phyloP scores from a whole-genome alignment of 2,329 filamentous ascomycete genomes.

The Penicillium concentricum region DNA sequence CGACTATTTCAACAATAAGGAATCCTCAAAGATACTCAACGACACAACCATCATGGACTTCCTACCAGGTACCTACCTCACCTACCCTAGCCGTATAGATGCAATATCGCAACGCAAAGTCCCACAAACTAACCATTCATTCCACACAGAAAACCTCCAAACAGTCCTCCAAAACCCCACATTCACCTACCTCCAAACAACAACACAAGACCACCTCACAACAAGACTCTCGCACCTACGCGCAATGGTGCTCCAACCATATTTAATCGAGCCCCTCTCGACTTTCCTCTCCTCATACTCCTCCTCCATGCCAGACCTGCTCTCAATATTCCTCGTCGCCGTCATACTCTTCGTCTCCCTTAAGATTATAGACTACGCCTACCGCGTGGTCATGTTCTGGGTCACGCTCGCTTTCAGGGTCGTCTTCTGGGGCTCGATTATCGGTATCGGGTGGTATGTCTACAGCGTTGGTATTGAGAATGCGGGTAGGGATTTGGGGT shows the following conservation, averaged over 20 bases:
- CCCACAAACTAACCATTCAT: constrained; percentile 4
- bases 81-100: not conserved
- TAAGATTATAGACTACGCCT: constrained; percentile 66
- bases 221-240: constrained; percentile 28
- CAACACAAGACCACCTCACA: constrained; percentile 18
- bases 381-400: constrained; percentile 74
- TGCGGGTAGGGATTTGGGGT: constrained; percentile 39
- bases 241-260: constrained; percentile 49
- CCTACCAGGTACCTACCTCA: constrained; percentile 16
- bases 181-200: constrained; percentile 17
- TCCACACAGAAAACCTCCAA: constrained; percentile 25
- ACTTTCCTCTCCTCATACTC: constrained; percentile 32
- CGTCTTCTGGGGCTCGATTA: constrained; percentile 63
- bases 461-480: constrained; percentile 44
- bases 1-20: not conserved
- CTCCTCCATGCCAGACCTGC: constrained; percentile 34
- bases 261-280: constrained; percentile 45
- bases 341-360: constrained; percentile 63
- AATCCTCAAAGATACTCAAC: not conserved
- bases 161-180: constrained; percentile 18
- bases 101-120: not conserved
- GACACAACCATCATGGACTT: constrained; percentile 15
- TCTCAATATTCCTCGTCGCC: constrained; percentile 51
- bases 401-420: constrained; percentile 64
- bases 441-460: constrained; percentile 55